These are phyloP conservation scores for Thelephora terrestris DNA, from an alignment of 1,284 basidiomycete species.

Conservation along the genomic window DNA sequence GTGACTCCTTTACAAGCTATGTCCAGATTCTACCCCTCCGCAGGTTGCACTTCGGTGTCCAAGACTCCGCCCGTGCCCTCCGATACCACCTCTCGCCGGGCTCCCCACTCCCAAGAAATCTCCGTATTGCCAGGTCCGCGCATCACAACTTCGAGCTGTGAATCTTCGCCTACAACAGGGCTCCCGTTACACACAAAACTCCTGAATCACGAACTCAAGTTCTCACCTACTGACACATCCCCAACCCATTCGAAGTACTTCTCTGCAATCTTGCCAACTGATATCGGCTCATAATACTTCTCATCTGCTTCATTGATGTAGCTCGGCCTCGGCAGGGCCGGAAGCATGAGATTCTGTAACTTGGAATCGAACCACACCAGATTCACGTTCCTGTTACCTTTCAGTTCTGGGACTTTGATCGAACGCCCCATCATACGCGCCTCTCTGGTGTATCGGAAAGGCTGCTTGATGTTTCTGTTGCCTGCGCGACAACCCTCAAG, in stretches of 20 bases:
- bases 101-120: too few species aligned
- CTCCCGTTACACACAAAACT: too few species aligned
- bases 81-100: too few species aligned
- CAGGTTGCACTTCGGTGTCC: too few species aligned
- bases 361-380: constrained; percentile 56
- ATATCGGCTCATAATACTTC: constrained; percentile 1
- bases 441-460: constrained; percentile 22
- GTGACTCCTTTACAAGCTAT: too few species aligned
- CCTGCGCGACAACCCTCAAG: constrained; percentile 34
- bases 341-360: constrained; percentile 44
- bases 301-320: constrained; percentile 7
- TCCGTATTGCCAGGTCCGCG: too few species aligned
- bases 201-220: neutral
- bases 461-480: constrained; percentile 24
- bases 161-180: too few species aligned
- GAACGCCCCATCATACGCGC: constrained; percentile 6
- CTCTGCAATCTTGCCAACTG: constrained; percentile 11
- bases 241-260: constrained; percentile 19
- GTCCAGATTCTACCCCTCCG: too few species aligned
- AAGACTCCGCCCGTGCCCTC: too few species aligned
- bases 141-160: too few species aligned
- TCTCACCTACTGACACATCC: constrained; percentile 13
- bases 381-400: constrained; percentile 25
- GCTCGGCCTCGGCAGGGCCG: constrained; percentile 31
- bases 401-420: neutral